Percentiles rank a stretch among this genome's conserved stretches.
Conservation (phyloP, 1,284 basidiomycete species). For the Cryptococcus floricola region DNA sequence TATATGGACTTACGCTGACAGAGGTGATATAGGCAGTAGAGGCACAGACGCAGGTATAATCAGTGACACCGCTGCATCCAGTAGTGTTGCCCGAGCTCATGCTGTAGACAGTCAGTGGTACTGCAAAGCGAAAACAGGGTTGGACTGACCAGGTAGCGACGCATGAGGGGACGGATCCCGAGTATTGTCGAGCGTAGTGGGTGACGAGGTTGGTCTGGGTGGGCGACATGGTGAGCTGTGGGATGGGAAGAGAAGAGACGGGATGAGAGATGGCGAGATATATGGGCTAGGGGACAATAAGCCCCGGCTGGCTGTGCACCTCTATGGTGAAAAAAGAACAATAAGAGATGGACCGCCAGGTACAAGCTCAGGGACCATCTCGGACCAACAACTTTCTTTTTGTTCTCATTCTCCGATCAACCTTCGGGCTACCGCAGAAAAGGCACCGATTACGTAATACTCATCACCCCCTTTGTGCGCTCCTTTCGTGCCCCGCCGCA, state of each 20-base stretch:
- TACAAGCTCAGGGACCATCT: no score
- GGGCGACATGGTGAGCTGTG: not conserved
- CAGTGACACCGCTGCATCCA: conserved; percentile 11
- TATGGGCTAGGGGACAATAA: no score
- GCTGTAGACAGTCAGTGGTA: conserved; percentile 3
- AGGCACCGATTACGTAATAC: no score
- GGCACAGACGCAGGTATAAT: conserved; percentile 24
- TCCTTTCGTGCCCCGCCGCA: no score
- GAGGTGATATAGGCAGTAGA: conserved; percentile 15
- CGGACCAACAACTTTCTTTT: no score
- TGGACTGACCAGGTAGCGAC: conserved; percentile 1
- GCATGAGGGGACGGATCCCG: not conserved
- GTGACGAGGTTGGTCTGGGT: not conserved
- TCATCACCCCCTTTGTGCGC: no score
- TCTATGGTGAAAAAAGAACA: no score
- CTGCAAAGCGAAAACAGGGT: not conserved
- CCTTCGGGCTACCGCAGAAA: no score
- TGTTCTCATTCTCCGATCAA: no score
- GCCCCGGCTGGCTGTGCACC: no score
- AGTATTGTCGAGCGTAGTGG: not conserved
- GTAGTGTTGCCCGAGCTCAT: conserved; percentile 16
- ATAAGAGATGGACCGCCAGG: no score
- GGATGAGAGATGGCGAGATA: no score
- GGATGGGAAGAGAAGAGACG: not conserved
- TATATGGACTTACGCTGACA: conserved; percentile 19